Evolutionary conservation across 306 rosid genomes (phyloP).

Genomic region (Rosa lucieae): DNA sequence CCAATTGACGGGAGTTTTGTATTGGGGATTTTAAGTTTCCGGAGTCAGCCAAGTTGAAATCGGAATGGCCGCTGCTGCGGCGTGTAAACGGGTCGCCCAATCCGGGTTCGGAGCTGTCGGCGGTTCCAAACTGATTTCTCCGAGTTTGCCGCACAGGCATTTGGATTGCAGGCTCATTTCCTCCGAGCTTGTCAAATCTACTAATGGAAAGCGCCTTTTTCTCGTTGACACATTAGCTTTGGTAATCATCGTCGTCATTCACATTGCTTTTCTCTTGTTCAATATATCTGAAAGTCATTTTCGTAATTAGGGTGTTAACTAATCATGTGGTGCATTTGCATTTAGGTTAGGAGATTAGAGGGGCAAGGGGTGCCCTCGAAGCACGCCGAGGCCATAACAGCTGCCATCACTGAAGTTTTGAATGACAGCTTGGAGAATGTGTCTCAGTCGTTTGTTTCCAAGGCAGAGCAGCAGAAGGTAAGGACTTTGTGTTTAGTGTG

Average conservation of each 20-base stretch:
- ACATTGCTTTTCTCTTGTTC: background rate
- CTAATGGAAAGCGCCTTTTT: slow-evolving; percentile 63
- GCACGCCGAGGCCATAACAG: slow-evolving; percentile 93
- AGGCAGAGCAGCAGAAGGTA: slow-evolving; percentile 88
- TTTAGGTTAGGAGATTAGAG: slow-evolving; percentile 83
- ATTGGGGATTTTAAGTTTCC: background rate
- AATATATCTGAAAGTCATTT: background rate
- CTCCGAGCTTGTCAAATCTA: slow-evolving; percentile 64
- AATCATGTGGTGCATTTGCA: background rate
- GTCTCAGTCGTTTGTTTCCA: slow-evolving; percentile 73
- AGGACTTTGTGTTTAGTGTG: slow-evolving; percentile 13
- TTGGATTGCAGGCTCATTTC: slow-evolving; percentile 37
- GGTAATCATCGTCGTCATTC: slow-evolving; percentile 34
- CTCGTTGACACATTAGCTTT: slow-evolving; percentile 92
- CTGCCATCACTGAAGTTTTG: slow-evolving; percentile 81
- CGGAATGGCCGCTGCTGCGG: slow-evolving; percentile 71
- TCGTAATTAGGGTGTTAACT: background rate
- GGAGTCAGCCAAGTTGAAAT: slow-evolving; percentile 4
- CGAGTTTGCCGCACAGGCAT: slow-evolving; percentile 32
- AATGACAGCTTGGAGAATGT: slow-evolving; percentile 85
- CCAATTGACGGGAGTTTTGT: background rate
- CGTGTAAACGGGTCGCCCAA: slow-evolving; percentile 51
- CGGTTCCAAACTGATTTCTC: slow-evolving; percentile 31
- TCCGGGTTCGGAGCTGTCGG: slow-evolving; percentile 44
- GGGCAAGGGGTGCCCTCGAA: slow-evolving; percentile 78